These are phyloP conservation scores for Galeopsis tetrahit DNA, from an alignment of 257 asterid species.

Conservation along the genomic window DNA sequence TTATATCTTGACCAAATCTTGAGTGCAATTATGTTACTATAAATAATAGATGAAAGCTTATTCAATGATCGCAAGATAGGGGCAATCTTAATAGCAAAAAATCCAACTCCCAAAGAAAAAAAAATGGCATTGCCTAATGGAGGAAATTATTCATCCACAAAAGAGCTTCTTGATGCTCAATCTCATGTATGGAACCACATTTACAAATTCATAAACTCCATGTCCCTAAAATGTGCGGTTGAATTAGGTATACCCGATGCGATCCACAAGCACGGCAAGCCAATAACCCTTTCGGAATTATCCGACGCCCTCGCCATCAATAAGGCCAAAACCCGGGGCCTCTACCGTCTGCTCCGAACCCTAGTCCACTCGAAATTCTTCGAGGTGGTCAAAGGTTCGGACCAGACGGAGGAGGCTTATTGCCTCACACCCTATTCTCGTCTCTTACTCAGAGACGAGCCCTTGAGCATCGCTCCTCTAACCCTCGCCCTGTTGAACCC, in stretches of 20 bases:
- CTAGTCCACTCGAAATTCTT: background rate
- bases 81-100: background rate
- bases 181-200: constrained; percentile 15
- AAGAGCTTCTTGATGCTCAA: background rate
- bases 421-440: background rate
- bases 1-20: no score
- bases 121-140: constrained; percentile 18
- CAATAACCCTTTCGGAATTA: background rate
- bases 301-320: background rate
- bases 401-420: background rate
- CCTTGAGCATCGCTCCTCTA: background rate
- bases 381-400: background rate
- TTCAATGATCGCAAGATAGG: background rate
- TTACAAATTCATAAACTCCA: constrained; percentile 5
- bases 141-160: background rate
- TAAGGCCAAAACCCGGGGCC: background rate
- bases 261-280: constrained; percentile 14
- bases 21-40: background rate
- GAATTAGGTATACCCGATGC: constrained; percentile 5
- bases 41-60: background rate
- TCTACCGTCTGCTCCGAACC: background rate
- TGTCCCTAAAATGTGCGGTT: constrained; percentile 8
- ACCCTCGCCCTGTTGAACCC: background rate
- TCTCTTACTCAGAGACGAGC: background rate
- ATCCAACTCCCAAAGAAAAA: background rate